A percentile compares a stretch with the other conserved stretches of the same genome.
Conservation (phyloP, 1,284 basidiomycete genomes). For the Apiotrichum siamense region DNA sequence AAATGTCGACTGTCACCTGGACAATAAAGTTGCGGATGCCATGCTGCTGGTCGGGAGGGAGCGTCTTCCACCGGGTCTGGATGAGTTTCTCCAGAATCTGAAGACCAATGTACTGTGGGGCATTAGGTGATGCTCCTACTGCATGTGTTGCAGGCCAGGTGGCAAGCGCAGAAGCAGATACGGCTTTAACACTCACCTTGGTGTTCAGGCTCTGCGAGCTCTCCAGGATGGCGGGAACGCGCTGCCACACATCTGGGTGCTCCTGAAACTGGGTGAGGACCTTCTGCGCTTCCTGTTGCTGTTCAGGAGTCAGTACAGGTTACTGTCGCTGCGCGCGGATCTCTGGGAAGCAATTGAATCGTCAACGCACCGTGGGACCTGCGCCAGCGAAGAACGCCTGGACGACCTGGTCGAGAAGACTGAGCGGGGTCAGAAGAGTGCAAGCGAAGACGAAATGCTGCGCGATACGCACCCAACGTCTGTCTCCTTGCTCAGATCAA, state of each 20-base stretch:
- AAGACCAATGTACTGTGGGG: conserved; percentile 74
- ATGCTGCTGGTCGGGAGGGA: conserved; percentile 88
- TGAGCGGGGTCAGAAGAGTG: conserved; percentile 1
- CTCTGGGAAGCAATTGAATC: background rate
- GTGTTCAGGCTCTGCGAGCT: conserved; percentile 78
- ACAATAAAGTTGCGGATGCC: conserved; percentile 98
- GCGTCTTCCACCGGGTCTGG: conserved; percentile 88
- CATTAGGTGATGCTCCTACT: background rate
- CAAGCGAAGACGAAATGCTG: no score
- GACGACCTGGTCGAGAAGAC: conserved; percentile 76
- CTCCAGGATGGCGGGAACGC: conserved; percentile 91
- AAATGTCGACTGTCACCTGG: conserved; percentile 83
- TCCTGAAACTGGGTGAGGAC: conserved; percentile 94
- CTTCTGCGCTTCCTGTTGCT: conserved; percentile 59
- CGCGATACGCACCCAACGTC: conserved; percentile 55
- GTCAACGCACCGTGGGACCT: conserved; percentile 63
- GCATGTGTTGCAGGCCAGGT: background rate
- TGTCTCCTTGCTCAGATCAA: conserved; percentile 80
- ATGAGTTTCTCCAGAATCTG: conserved; percentile 95
- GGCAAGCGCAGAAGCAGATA: background rate
- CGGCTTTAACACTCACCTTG: conserved; percentile 57
- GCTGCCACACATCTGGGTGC: conserved; percentile 95
- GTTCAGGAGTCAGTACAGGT: background rate
- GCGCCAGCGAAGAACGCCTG: conserved; percentile 71
- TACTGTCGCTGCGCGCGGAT: background rate